Base-by-base conservation (phyloP, 306 rosid species). In the Lathyrus tuberosus region DNA sequence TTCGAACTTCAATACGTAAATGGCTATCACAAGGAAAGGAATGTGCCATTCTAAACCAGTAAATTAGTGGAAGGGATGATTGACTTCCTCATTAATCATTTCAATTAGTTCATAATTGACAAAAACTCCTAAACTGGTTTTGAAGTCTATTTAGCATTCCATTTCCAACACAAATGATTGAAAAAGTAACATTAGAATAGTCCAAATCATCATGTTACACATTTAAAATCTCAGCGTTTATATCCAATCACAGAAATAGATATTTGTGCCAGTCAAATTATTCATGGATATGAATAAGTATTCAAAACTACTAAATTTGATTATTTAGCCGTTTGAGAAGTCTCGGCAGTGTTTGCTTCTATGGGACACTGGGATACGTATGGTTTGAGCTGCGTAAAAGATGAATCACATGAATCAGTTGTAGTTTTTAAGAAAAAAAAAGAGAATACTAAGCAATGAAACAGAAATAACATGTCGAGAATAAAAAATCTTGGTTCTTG, bases 291-390 rank as follows among this genome's bases (percentile, higher is more conserved):
- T 60, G 38, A 9, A 3, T 28, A 61, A 37, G 47, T 16, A 37
- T 16, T 61, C n/a, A 4, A 37, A 15, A 61, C 47, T 38, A 72
- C 52, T 62, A 54, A 17, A 24, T 17, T 46, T 24, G 28, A 47
- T 65, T 69, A 76, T 69, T 83, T 69, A 51, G 75, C 28, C 13
- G 62, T 43, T 46, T 61, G 78, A 62, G 83, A 78, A 65, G 76
- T 71, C 51, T 77, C 83, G 1, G 83, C 48, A 30, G 83, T 49
- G 20, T 28, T 28, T 12, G 41, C 30, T 62, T 66, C 82, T 73
- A 31, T n/a, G 26, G 88, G 81, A 59, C 88, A 78, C 73, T 84
- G 88, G 54, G 88, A 78, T 40, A 84, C 88, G 16, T 84, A 84
- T 51, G 88, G 83, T 61, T 81, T 84, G 54, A 84, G 85, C 85